A percentile compares a stretch with the other conserved stretches of the same genome.
Conservation (phyloP, 1,284 basidiomycete species). For the Melampsora larici-populina region DNA sequence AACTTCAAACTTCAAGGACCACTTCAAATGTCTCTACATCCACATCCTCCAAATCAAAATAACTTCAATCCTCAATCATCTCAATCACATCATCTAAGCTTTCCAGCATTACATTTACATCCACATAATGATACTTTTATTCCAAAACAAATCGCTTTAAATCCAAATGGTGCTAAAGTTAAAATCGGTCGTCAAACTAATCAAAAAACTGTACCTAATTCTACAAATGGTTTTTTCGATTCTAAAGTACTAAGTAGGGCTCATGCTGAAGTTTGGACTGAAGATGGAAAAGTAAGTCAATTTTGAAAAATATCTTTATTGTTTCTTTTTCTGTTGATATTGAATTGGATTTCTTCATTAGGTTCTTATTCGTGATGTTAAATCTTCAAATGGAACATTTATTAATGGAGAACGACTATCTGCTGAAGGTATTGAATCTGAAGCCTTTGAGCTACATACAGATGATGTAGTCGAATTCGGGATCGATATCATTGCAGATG, state of each 20-base stretch:
- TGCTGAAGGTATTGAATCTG: constrained; percentile 83
- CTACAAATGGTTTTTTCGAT: constrained; percentile 95
- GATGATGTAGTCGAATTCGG: constrained; percentile 97
- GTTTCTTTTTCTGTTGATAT: constrained; percentile 44
- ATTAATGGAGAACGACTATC: constrained; percentile 93
- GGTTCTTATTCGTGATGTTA: constrained; percentile 98
- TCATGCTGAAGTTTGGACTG: constrained; percentile 98
- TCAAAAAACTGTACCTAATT: constrained; percentile 88
- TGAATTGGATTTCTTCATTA: constrained; percentile 52
- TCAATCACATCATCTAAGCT: constrained; percentile 45
- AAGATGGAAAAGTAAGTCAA: constrained; percentile 70
- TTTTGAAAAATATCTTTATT: constrained; percentile 14
- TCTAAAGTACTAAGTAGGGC: constrained; percentile 91
- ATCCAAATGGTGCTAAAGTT: constrained; percentile 64
- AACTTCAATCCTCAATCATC: constrained; percentile 27
- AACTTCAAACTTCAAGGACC: constrained; percentile 12
- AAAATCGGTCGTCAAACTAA: constrained; percentile 99
- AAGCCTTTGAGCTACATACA: constrained; percentile 87
- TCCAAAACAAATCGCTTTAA: constrained; percentile 89
- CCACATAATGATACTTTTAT: constrained; percentile 94
- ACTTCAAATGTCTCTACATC: constrained; percentile 12
- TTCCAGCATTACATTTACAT: constrained; percentile 73
- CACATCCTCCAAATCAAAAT: constrained; percentile 21
- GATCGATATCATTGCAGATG: constrained; percentile 97
- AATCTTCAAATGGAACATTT: constrained; percentile 96